phyloP scores from a whole-genome alignment of 768 basidiomycete genomes.

The Auricularia sp. region DNA sequence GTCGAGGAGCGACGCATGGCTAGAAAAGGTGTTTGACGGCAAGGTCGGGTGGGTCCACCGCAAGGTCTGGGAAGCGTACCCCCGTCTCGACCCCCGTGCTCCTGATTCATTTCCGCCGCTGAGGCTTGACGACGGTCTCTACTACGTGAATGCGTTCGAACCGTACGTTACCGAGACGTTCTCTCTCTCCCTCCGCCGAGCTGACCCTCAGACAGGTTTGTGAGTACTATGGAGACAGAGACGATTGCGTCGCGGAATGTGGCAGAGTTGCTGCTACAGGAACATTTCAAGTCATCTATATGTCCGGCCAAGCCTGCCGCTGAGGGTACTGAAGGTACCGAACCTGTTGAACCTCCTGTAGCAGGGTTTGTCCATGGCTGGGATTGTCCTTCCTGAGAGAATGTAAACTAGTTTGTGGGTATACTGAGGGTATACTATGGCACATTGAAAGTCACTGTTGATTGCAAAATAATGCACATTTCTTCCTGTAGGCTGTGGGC shows the following conservation, averaged over 20 bases:
- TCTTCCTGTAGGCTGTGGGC: too few species aligned
- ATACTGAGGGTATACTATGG: too few species aligned
- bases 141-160: constrained; percentile 90
- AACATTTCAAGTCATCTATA: constrained; percentile 61
- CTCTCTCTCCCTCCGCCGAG: constrained; percentile 2
- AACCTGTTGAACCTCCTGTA: background rate
- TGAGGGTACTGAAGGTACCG: background rate
- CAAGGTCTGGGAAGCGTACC: constrained; percentile 84
- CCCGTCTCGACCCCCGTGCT: constrained; percentile 45
- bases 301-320: constrained; percentile 25
- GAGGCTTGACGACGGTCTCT: constrained; percentile 65
- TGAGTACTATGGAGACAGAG: constrained; percentile 93
- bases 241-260: constrained; percentile 74
- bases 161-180: constrained; percentile 39
- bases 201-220: constrained; percentile 37
- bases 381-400: too few species aligned
- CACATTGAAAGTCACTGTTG: too few species aligned
- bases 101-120: constrained; percentile 63
- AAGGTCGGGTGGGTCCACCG: constrained; percentile 72
- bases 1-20: constrained; percentile 56
- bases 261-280: constrained; percentile 66
- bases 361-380: too few species aligned
- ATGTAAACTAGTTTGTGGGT: too few species aligned
- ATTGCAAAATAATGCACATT: too few species aligned
- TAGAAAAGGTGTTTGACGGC: constrained; percentile 50